A percentile compares a stretch with the other conserved stretches of the same genome.
Evolutionary conservation across 768 basidiomycete species (phyloP).

Genomic region (Leccinum variicolor): DNA sequence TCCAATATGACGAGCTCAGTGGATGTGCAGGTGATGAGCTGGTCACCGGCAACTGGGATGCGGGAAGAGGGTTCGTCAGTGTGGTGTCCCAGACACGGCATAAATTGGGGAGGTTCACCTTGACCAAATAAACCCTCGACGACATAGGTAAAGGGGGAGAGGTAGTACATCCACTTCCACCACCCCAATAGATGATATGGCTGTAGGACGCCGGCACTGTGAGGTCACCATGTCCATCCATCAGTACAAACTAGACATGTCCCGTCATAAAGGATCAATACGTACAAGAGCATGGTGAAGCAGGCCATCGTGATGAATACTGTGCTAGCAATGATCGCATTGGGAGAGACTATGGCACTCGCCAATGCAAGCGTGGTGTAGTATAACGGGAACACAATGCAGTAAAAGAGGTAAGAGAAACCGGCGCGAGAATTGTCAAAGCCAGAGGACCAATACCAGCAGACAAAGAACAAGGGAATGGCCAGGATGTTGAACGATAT

Average conservation of each 20-base stretch:
- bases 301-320: conserved; percentile 38
- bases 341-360: conserved; percentile 42
- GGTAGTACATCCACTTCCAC: conserved; percentile 36
- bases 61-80: background rate
- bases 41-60: conserved; percentile 38
- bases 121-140: conserved; percentile 40
- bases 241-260: background rate
- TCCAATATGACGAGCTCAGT: conserved; percentile 51
- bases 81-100: background rate
- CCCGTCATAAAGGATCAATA: background rate
- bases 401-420: conserved; percentile 38
- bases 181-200: conserved; percentile 35
- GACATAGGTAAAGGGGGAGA: conserved; percentile 52
- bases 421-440: conserved; percentile 36
- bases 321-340: conserved; percentile 38
- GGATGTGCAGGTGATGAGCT: conserved; percentile 44
- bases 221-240: background rate
- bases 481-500: conserved; percentile 42
- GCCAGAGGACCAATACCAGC: conserved; percentile 50
- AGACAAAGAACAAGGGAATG: conserved; percentile 40
- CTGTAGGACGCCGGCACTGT: conserved; percentile 48
- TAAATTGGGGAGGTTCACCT: conserved; percentile 5
- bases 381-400: conserved; percentile 41
- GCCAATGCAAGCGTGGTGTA: conserved; percentile 41
- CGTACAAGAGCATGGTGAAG: conserved; percentile 43